These are phyloP conservation scores for Pythium apleroticum DNA, from an alignment of 352 stramenopile species.

Conservation along the genomic window DNA sequence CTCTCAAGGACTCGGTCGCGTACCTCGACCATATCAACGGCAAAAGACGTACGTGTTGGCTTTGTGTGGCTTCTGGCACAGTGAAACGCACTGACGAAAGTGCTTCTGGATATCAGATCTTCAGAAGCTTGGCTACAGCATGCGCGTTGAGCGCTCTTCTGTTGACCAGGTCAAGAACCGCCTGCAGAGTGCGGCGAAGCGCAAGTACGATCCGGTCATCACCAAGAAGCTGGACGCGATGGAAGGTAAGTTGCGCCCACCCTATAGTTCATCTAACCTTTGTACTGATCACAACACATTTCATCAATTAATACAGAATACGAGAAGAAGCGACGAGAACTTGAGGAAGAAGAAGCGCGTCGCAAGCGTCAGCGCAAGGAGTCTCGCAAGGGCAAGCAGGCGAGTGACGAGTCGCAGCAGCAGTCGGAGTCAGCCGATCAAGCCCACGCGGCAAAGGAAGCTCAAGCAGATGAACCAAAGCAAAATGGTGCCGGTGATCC, in stretches of 20 bases:
- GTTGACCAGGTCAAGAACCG: slow-evolving; percentile 87
- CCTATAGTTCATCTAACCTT: neutral
- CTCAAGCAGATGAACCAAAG: slow-evolving; percentile 18
- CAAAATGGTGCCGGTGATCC: slow-evolving; percentile 7
- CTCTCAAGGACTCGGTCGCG: slow-evolving; percentile 91
- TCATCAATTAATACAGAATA: slow-evolving; percentile 54
- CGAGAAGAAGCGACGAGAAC: slow-evolving; percentile 79
- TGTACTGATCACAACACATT: neutral
- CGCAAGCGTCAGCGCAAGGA: slow-evolving; percentile 78
- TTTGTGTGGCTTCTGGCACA: neutral
- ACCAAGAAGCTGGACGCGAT: slow-evolving; percentile 81
- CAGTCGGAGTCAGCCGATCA: slow-evolving; percentile 7
- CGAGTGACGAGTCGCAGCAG: slow-evolving; percentile 12
- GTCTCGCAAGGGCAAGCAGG: slow-evolving; percentile 70
- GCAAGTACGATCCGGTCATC: slow-evolving; percentile 82
- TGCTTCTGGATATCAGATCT: slow-evolving; percentile 57
- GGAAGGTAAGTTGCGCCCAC: slow-evolving; percentile 38
- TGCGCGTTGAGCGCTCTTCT: slow-evolving; percentile 89
- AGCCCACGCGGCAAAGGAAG: neutral
- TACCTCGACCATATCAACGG: slow-evolving; percentile 96
- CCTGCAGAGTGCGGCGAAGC: slow-evolving; percentile 76
- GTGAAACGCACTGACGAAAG: neutral
- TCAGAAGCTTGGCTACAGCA: slow-evolving; percentile 89
- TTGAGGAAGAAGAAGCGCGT: slow-evolving; percentile 63
- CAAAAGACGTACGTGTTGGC: slow-evolving; percentile 83